Evolutionary conservation across 2,329 filamentous ascomycete genomes (phyloP).

Genomic region (Fusarium sp.): DNA sequence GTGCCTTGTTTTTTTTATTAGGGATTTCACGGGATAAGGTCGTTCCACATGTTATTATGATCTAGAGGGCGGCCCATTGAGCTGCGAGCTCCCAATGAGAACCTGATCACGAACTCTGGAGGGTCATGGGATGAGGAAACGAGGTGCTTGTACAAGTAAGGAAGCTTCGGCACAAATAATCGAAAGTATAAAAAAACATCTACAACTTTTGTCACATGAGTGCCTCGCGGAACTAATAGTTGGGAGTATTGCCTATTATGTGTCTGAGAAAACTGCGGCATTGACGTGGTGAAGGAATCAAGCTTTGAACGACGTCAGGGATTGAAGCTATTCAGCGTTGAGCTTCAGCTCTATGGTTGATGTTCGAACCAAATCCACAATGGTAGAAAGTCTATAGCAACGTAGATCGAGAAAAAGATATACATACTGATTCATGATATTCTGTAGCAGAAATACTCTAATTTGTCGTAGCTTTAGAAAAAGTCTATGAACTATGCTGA

Average conservation of each 20-base stretch:
- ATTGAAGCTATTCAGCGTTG: slow-evolving; percentile 3
- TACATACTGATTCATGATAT: neutral
- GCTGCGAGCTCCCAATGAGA: slow-evolving; percentile 45
- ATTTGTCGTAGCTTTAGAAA: neutral
- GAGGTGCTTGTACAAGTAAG: slow-evolving; percentile 50
- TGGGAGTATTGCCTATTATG: neutral
- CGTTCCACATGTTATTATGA: slow-evolving; percentile 51
- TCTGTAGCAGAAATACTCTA: neutral
- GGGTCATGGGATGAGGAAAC: slow-evolving; percentile 46
- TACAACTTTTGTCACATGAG: neutral
- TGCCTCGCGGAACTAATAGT: neutral
- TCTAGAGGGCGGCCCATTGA: slow-evolving; percentile 47
- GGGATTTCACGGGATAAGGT: slow-evolving; percentile 52
- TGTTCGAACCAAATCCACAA: neutral
- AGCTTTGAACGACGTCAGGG: neutral
- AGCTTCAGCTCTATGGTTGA: neutral
- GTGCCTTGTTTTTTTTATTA: slow-evolving; percentile 54
- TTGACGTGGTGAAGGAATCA: neutral
- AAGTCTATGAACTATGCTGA: neutral
- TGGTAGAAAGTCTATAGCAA: neutral
- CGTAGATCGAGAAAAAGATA: neutral
- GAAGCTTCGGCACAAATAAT: slow-evolving; percentile 40
- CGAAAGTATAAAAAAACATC: slow-evolving; percentile 34
- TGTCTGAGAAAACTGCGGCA: neutral
- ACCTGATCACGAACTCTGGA: slow-evolving; percentile 42